Conservation (phyloP, 768 basidiomycete species). For the Clavulina sp. region DNA sequence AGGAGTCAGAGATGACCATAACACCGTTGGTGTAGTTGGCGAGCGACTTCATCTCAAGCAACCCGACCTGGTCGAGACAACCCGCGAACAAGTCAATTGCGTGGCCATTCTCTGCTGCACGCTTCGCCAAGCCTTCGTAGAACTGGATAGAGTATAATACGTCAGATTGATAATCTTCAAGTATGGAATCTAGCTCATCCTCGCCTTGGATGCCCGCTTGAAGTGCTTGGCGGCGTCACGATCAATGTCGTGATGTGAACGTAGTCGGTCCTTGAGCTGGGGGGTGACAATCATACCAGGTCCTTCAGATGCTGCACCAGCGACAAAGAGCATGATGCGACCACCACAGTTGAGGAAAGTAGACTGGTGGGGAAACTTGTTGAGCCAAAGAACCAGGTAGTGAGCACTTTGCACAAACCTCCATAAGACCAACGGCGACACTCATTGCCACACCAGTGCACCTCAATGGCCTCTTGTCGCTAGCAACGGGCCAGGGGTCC, state of each 20-base stretch:
- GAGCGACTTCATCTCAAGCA: conserved; percentile 92
- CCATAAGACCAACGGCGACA: conserved; percentile 82
- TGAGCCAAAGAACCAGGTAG: not conserved
- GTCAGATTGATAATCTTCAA: not conserved
- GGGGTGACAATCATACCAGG: conserved; percentile 93
- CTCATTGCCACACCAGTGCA: conserved; percentile 92
- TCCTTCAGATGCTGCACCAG: conserved; percentile 90
- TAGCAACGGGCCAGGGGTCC: conserved; percentile 96
- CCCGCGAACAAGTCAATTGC: conserved; percentile 91
- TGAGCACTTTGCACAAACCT: conserved; percentile 28
- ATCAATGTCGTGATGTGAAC: conserved; percentile 98
- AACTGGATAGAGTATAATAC: conserved; percentile 34
- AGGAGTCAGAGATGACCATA: conserved; percentile 91
- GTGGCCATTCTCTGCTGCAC: conserved; percentile 88
- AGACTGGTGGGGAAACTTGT: conserved; percentile 26
- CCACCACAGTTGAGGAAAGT: conserved; percentile 93
- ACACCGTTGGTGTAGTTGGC: conserved; percentile 93
- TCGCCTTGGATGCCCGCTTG: conserved; percentile 88
- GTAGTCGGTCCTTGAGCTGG: conserved; percentile 91
- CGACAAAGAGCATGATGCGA: conserved; percentile 89
- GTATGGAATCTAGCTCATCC: no score
- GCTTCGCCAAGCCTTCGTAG: conserved; percentile 85
- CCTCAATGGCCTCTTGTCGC: conserved; percentile 78
- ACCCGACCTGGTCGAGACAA: conserved; percentile 92
- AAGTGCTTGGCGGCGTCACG: conserved; percentile 92